phyloP scores from a whole-genome alignment of 2,329 filamentous ascomycete species.

The Mariannaea sp. region DNA sequence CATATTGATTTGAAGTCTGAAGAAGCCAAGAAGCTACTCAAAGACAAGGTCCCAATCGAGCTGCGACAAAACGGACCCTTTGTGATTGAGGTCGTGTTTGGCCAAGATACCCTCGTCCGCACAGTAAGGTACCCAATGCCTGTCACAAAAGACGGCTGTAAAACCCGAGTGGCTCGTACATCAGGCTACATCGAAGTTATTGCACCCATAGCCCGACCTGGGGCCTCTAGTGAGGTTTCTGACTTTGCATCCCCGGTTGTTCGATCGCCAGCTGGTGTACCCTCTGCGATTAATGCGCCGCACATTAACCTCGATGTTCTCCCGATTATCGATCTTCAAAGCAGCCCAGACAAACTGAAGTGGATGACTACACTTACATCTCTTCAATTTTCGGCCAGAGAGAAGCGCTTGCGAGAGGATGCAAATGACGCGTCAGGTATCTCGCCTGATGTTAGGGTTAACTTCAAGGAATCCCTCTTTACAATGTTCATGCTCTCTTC shows the following conservation, averaged over 20 bases:
- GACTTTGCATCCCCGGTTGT: slow-evolving; percentile 46
- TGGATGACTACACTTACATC: slow-evolving; percentile 49
- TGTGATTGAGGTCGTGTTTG: slow-evolving; percentile 48
- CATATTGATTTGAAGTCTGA: slow-evolving; percentile 46
- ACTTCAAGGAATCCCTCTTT: slow-evolving; percentile 56
- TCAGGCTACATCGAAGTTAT: slow-evolving; percentile 53
- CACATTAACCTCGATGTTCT: slow-evolving; percentile 52
- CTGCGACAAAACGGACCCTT: slow-evolving; percentile 48
- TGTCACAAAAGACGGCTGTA: slow-evolving; percentile 42
- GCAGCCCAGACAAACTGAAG: slow-evolving; percentile 39
- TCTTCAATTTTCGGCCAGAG: slow-evolving; percentile 49
- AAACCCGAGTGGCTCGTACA: slow-evolving; percentile 49
- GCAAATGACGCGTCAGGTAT: slow-evolving; percentile 29
- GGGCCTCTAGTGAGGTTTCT: slow-evolving; percentile 30
- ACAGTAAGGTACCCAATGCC: slow-evolving; percentile 49
- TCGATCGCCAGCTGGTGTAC: slow-evolving; percentile 37
- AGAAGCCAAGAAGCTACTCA: slow-evolving; percentile 44
- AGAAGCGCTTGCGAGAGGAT: slow-evolving; percentile 44
- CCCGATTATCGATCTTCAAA: slow-evolving; percentile 47
- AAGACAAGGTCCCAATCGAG: slow-evolving; percentile 45
- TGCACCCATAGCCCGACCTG: slow-evolving; percentile 40
- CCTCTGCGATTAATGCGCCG: slow-evolving; percentile 46
- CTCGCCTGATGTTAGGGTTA: slow-evolving; percentile 43
- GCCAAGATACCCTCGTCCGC: slow-evolving; percentile 37
- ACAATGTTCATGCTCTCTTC: slow-evolving; percentile 53